Percentiles rank a stretch among this genome's conserved stretches.
phyloP scores from a whole-genome alignment of 768 basidiomycete species.

The Tylopilus felleus region DNA sequence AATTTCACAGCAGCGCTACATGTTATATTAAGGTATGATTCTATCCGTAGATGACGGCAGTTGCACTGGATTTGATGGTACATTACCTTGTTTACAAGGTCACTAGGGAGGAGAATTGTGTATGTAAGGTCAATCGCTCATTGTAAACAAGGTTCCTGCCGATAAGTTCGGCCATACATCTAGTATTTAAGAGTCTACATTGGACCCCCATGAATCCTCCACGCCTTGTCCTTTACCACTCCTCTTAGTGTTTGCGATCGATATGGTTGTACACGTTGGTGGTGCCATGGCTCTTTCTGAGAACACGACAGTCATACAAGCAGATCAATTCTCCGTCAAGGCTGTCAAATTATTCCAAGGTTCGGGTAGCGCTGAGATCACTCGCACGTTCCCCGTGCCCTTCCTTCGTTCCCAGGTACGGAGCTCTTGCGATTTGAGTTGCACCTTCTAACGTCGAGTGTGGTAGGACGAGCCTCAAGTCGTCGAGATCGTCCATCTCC shows the following conservation, averaged over 20 bases:
- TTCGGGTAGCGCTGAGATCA: conserved; percentile 14
- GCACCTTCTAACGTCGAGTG: not conserved
- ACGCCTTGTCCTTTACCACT: not conserved
- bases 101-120: too few species aligned
- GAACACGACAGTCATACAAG: conserved; percentile 6
- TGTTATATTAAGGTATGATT: not conserved
- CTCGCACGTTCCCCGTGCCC: conserved; percentile 18
- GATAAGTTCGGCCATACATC: too few species aligned
- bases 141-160: too few species aligned
- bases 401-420: conserved; percentile 10
- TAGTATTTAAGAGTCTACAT: too few species aligned
- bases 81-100: too few species aligned
- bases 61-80: not conserved
- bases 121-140: too few species aligned
- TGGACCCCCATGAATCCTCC: not conserved
- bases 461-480: conserved; percentile 13
- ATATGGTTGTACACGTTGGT: conserved; percentile 1
- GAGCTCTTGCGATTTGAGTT: too few species aligned
- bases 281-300: not conserved
- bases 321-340: conserved; percentile 14
- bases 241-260: not conserved
- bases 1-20: not conserved
- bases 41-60: not conserved
- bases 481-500: conserved; percentile 17
- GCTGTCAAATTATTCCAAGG: conserved; percentile 17